Evolutionary conservation across 768 basidiomycete genomes (phyloP).

Genomic region (Ramaria sp.): DNA sequence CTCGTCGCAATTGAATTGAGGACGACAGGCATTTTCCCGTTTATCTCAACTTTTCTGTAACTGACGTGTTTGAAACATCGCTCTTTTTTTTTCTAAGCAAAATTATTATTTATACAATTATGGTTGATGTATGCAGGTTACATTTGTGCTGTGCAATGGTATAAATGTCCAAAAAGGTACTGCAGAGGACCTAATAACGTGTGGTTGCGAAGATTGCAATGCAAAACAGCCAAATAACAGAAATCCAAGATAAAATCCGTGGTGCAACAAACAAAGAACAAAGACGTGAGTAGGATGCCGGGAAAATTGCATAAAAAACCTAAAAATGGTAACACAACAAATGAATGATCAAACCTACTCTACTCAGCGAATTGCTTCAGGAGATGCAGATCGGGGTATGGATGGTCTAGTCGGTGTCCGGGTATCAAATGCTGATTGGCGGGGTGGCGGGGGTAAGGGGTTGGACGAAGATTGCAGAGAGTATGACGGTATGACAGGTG

Average conservation of each 20-base stretch:
- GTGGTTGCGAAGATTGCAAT: background rate
- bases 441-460: slow-evolving; percentile 5
- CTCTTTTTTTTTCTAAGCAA: no score
- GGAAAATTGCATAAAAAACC: background rate
- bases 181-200: background rate
- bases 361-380: background rate
- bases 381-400: background rate
- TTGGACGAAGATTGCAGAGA: background rate
- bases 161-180: background rate
- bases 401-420: background rate
- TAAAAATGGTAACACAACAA: background rate
- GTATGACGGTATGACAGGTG: background rate
- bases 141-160: background rate
- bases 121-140: background rate
- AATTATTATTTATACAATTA: background rate
- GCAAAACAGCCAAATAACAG: background rate
- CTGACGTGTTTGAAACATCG: no score
- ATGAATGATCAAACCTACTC: background rate
- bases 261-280: background rate
- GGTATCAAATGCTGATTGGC: slow-evolving; percentile 3
- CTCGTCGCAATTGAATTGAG: no score
- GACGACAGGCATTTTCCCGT: no score
- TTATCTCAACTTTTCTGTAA: no score
- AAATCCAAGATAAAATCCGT: background rate
- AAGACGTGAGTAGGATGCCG: background rate